Percentiles rank a stretch among this genome's conserved stretches.
Evolutionary conservation across 2,329 filamentous ascomycete genomes (phyloP).

Genomic region (Aspergillus calidoustus): DNA sequence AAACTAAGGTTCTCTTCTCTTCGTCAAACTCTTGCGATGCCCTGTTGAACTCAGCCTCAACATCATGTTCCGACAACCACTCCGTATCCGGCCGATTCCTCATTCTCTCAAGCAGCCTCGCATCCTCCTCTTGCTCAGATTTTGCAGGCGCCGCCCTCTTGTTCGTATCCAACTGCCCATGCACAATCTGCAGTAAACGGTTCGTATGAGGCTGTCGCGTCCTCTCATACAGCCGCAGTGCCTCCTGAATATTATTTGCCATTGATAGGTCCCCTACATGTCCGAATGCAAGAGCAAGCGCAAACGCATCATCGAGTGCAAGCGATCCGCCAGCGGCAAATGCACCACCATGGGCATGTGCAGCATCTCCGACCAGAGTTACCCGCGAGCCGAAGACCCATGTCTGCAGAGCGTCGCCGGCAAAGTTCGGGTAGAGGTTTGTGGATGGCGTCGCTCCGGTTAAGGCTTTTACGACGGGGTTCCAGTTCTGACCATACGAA

Average conservation of each 20-base stretch:
- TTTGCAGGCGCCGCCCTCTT: background rate
- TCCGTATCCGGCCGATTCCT: slow-evolving; percentile 41
- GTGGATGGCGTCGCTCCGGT: slow-evolving; percentile 48
- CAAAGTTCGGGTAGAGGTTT: slow-evolving; percentile 50
- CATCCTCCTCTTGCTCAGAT: slow-evolving; percentile 40
- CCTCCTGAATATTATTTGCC: slow-evolving; percentile 14
- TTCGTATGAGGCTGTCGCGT: slow-evolving; percentile 50
- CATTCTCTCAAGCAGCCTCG: slow-evolving; percentile 43
- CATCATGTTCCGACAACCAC: slow-evolving; percentile 56
- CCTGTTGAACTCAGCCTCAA: slow-evolving; percentile 41
- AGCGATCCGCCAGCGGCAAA: slow-evolving; percentile 38
- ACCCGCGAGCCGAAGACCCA: slow-evolving; percentile 47
- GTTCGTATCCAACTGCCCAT: slow-evolving; percentile 15
- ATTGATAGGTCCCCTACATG: slow-evolving; percentile 36
- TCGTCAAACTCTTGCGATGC: background rate
- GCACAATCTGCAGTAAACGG: slow-evolving; percentile 42
- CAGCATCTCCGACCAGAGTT: slow-evolving; percentile 36
- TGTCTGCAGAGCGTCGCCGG: slow-evolving; percentile 45
- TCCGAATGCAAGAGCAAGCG: slow-evolving; percentile 45
- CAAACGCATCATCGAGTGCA: slow-evolving; percentile 43
- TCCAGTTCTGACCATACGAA: slow-evolving; percentile 42
- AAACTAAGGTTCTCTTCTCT: no score
- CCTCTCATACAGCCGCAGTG: slow-evolving; percentile 48
- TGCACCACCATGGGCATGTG: slow-evolving; percentile 37
- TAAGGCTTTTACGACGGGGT: slow-evolving; percentile 46